Evolutionary conservation across 257 asterid species (phyloP).

Genomic region (Linaria vulgaris): DNA sequence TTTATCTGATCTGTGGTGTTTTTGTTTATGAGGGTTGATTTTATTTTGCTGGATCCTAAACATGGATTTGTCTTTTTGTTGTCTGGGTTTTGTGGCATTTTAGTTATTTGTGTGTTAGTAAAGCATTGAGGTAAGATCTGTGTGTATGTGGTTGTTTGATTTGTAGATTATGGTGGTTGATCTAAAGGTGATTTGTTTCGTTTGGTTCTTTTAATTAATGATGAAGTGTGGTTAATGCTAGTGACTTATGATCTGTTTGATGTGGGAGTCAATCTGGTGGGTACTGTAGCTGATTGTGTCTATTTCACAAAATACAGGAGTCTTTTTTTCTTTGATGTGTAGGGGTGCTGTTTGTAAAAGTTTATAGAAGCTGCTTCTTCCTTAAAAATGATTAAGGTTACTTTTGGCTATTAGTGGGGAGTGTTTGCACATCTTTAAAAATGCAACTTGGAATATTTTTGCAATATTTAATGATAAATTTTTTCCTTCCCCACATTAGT

Average conservation of each 20-base stretch:
- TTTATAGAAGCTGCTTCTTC: no score
- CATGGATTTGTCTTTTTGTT: background rate
- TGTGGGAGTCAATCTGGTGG: background rate
- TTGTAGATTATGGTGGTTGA: conserved; percentile 9
- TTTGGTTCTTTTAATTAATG: background rate
- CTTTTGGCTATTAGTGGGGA: background rate
- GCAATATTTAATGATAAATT: no score
- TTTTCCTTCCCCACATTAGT: no score
- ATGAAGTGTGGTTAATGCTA: background rate
- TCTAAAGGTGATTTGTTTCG: conserved; percentile 12
- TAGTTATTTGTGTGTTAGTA: background rate
- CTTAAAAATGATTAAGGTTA: background rate
- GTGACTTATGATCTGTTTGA: background rate
- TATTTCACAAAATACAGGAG: background rate
- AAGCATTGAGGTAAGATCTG: conserved; percentile 15
- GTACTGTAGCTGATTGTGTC: background rate
- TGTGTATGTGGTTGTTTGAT: conserved; percentile 12
- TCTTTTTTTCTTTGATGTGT: background rate
- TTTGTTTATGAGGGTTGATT: no score
- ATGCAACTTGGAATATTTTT: conserved; percentile 18
- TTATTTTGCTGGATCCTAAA: background rate
- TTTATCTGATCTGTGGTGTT: background rate
- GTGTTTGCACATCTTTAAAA: background rate
- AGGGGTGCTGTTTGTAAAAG: background rate
- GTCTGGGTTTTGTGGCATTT: conserved; percentile 1